Evolutionary conservation across 2,329 filamentous ascomycete genomes (phyloP).

Genomic region (Xylaria sp.): DNA sequence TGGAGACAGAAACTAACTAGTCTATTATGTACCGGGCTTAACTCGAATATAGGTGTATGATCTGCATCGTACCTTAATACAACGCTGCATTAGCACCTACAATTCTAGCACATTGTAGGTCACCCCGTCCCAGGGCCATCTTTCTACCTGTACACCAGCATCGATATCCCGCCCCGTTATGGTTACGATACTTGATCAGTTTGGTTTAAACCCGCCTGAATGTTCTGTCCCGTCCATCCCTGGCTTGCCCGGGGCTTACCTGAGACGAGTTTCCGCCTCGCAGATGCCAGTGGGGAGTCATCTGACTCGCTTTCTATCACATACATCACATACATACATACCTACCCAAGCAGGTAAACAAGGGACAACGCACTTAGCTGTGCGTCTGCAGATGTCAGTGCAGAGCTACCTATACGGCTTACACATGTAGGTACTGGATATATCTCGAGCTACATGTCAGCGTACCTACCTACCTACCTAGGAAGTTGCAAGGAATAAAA

Average conservation of each 20-base stretch:
- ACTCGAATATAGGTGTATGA: background rate
- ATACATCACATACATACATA: conserved; percentile 5
- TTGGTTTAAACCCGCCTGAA: conserved; percentile 5
- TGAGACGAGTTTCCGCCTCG: conserved; percentile 20
- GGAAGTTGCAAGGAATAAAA: background rate
- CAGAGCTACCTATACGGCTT: conserved; percentile 5
- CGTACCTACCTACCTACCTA: background rate
- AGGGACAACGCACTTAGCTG: conserved; percentile 1
- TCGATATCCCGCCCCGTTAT: conserved; percentile 10
- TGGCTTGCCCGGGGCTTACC: conserved; percentile 4
- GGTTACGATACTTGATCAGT: background rate
- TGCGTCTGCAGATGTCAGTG: conserved; percentile 17
- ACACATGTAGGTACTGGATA: background rate
- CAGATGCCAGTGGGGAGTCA: conserved; percentile 24
- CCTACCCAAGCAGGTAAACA: conserved; percentile 10
- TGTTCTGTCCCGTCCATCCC: conserved; percentile 3
- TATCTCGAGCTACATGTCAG: background rate
- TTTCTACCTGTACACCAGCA: background rate
- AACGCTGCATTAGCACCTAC: background rate
- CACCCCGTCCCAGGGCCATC: background rate
- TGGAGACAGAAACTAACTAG: background rate
- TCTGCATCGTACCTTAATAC: background rate
- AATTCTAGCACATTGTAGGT: background rate
- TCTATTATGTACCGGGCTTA: background rate
- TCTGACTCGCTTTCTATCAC: conserved; percentile 14